A percentile compares a stretch with the other conserved stretches of the same genome.
These are phyloP conservation scores for Carnegiea gigantea DNA, from an alignment of 179 eudicot species.

Conservation along the genomic window DNA sequence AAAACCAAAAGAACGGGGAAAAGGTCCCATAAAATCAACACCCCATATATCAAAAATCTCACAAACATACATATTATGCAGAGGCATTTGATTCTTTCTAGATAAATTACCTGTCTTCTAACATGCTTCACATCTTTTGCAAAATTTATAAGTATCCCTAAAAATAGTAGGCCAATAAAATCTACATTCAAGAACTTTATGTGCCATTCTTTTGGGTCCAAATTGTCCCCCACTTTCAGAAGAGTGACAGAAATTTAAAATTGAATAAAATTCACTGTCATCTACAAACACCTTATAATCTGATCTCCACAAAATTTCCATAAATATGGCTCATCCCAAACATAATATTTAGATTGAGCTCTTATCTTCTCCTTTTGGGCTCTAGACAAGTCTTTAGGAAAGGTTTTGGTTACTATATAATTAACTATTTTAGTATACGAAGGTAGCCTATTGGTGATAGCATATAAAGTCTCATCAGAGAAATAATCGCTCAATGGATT, in stretches of 20 bases:
- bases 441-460: neutral
- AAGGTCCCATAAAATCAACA: slow-evolving; percentile 18
- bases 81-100: slow-evolving; percentile 1
- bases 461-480: neutral
- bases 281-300: neutral
- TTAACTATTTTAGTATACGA: neutral
- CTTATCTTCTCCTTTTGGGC: neutral
- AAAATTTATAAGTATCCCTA: neutral
- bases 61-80: neutral
- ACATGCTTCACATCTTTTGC: neutral
- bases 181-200: slow-evolving; percentile 1
- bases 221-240: neutral
- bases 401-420: neutral
- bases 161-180: slow-evolving; percentile 9
- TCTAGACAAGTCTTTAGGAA: neutral
- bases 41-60: slow-evolving; percentile 23
- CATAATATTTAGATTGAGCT: neutral
- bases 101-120: slow-evolving; percentile 3
- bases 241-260: neutral
- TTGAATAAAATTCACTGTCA: neutral
- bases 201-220: neutral
- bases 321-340: neutral
- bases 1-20: neutral
- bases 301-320: neutral
- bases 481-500: neutral